These are phyloP conservation scores for Penicillium samsonianum DNA, from an alignment of 495 filamentous ascomycete species.

Conservation along the genomic window DNA sequence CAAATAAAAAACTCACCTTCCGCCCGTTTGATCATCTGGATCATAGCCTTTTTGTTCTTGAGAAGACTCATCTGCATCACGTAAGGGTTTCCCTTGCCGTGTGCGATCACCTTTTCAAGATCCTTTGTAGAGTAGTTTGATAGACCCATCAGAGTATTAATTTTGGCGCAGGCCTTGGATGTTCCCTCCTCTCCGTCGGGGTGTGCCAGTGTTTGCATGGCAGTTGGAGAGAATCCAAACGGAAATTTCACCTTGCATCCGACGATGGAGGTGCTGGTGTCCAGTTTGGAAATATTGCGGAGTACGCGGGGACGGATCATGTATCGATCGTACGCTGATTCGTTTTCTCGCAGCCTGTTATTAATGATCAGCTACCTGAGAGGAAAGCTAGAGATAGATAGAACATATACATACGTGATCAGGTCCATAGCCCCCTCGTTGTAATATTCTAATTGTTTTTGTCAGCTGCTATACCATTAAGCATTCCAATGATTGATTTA, in stretches of 20 bases:
- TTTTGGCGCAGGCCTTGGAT: constrained; percentile 70
- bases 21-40: constrained; percentile 79
- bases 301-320: constrained; percentile 53
- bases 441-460: constrained; percentile 33
- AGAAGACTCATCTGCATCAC: constrained; percentile 81
- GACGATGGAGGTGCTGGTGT: constrained; percentile 46
- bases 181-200: constrained; percentile 78
- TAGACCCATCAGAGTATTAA: constrained; percentile 59
- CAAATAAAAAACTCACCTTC: constrained; percentile 49
- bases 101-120: constrained; percentile 48
- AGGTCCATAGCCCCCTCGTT: constrained; percentile 38
- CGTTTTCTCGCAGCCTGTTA: constrained; percentile 44
- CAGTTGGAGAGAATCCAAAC: constrained; percentile 85
- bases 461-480: no score
- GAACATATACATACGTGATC: constrained; percentile 4
- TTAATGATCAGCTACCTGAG: not conserved
- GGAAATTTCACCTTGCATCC: constrained; percentile 56
- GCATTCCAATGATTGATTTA: no score
- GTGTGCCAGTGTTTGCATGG: constrained; percentile 77
- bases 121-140: constrained; percentile 49
- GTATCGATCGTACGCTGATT: constrained; percentile 46
- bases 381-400: not conserved
- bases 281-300: constrained; percentile 46
- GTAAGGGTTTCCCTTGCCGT: constrained; percentile 37
- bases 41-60: constrained; percentile 76